A percentile compares a stretch with the other conserved stretches of the same genome.
Evolutionary conservation across 116 monocot genomes (phyloP).

Genomic region (Phalaenopsis hybrid): DNA sequence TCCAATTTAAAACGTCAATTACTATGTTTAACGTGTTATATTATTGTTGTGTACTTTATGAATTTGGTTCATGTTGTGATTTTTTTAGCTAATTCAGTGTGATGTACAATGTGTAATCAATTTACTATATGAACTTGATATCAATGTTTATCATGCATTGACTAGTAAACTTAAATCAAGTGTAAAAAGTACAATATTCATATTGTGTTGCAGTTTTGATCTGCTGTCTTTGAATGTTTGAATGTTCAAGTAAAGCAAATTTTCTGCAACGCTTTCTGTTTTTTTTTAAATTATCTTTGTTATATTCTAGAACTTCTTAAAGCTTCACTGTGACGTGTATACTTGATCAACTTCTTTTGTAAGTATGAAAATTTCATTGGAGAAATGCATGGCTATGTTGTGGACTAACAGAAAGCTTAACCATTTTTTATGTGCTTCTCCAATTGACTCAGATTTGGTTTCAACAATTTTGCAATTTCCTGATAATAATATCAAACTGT

Average conservation of each 20-base stretch:
- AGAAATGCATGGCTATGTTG: conserved; percentile 33
- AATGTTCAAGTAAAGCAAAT: background rate
- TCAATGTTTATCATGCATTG: no score
- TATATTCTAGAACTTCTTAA: conserved; percentile 31
- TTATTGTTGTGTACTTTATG: no score
- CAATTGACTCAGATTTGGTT: conserved; percentile 32
- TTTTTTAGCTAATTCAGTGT: no score
- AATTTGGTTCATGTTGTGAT: no score
- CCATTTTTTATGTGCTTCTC: conserved; percentile 45
- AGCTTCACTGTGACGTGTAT: conserved; percentile 36
- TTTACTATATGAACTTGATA: no score
- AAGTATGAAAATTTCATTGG: conserved; percentile 26
- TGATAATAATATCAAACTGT: conserved; percentile 12
- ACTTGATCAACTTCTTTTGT: conserved; percentile 34
- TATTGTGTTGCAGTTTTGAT: no score
- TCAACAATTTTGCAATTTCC: conserved; percentile 13
- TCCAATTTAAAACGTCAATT: no score
- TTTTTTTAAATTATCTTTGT: conserved; percentile 10
- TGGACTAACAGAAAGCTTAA: conserved; percentile 40
- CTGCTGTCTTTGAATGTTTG: conserved; percentile 43
- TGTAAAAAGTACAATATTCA: no score
- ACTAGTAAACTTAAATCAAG: no score
- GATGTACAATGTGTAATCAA: no score
- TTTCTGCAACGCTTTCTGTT: background rate
- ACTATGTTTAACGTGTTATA: no score